A percentile compares a stretch with the other conserved stretches of the same genome.
These are phyloP conservation scores for Pseudozyma flocculosa DNA, from an alignment of 1,284 basidiomycete species.

Conservation along the genomic window DNA sequence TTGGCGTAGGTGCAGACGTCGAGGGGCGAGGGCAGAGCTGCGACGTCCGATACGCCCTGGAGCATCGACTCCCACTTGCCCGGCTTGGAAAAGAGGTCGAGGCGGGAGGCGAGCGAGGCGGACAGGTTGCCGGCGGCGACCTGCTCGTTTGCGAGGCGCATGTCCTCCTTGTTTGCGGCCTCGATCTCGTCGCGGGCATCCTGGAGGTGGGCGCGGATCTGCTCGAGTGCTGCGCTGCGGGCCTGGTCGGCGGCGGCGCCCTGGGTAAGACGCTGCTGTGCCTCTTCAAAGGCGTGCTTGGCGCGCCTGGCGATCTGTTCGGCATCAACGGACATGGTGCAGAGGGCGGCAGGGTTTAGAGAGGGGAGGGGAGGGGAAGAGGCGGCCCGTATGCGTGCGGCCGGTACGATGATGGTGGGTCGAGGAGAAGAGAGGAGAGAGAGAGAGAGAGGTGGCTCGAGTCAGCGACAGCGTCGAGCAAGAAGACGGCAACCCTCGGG, in stretches of 20 bases:
- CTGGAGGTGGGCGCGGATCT: constrained; percentile 42
- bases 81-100: constrained; percentile 74
- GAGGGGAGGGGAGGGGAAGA: no score
- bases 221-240: constrained; percentile 31
- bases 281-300: constrained; percentile 30
- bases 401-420: background rate
- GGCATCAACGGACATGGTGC: background rate
- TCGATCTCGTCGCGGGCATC: constrained; percentile 26
- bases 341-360: background rate
- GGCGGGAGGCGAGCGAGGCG: constrained; percentile 74
- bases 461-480: no score
- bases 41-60: constrained; percentile 84
- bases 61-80: constrained; percentile 96
- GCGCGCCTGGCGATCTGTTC: constrained; percentile 29
- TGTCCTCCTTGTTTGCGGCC: constrained; percentile 44
- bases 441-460: background rate
- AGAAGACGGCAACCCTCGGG: no score
- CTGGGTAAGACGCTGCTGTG: constrained; percentile 5
- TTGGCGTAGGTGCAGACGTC: constrained; percentile 85
- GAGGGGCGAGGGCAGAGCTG: constrained; percentile 78
- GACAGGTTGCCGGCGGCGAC: constrained; percentile 82
- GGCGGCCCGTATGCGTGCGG: no score
- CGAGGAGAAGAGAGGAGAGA: no score
- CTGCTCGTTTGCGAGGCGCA: constrained; percentile 67
- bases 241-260: constrained; percentile 23